phyloP scores from a whole-genome alignment of 345 rosid genomes.

The Viola odorata region DNA sequence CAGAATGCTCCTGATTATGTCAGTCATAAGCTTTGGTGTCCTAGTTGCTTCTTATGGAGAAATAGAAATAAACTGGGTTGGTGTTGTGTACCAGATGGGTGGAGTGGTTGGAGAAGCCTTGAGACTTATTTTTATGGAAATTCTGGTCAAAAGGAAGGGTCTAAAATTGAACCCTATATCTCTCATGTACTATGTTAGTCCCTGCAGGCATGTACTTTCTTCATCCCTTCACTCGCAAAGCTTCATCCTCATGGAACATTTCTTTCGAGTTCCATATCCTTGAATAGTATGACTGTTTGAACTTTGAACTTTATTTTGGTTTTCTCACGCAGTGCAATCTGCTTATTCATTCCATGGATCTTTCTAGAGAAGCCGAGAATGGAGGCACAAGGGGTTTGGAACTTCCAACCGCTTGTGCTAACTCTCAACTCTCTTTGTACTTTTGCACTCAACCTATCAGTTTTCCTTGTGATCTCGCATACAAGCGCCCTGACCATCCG shows the following conservation, averaged over 20 bases:
- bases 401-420: constrained; percentile 57
- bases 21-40: constrained; percentile 90
- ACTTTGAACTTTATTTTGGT: constrained; percentile 3
- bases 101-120: constrained; percentile 96
- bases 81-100: constrained; percentile 99
- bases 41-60: constrained; percentile 95
- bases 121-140: constrained; percentile 88
- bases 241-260: constrained; percentile 2
- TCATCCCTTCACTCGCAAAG: constrained; percentile 1
- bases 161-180: constrained; percentile 86
- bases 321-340: constrained; percentile 61
- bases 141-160: constrained; percentile 91
- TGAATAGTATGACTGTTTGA: constrained; percentile 2
- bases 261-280: neutral
- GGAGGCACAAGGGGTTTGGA: constrained; percentile 74
- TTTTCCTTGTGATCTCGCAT: constrained; percentile 90
- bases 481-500: constrained; percentile 98
- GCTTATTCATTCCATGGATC: constrained; percentile 89
- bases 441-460: constrained; percentile 95
- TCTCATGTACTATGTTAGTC: constrained; percentile 91
- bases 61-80: constrained; percentile 84
- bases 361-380: constrained; percentile 88
- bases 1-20: constrained; percentile 94
- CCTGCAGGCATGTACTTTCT: constrained; percentile 70
- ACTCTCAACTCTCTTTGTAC: constrained; percentile 83